Base-by-base conservation (phyloP, 306 rosid species). In the Dalbergia oliveri region DNA sequence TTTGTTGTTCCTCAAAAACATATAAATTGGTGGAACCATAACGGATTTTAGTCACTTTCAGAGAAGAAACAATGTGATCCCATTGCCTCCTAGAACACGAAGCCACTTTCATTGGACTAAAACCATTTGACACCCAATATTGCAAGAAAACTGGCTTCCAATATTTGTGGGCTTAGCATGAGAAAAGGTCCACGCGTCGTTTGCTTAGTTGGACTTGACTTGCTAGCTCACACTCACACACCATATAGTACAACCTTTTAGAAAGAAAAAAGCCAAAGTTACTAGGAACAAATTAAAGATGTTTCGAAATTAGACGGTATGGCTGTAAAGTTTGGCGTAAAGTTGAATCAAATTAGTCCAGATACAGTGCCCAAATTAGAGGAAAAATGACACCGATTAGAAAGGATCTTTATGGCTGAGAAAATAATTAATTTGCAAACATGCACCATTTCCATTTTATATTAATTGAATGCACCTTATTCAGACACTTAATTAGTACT, bases 181-280 rank as follows among this genome's bases (percentile, higher is more conserved):
- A 35, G 51, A 2, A 53, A 72, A 66, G 89, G 94, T 89, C 92
- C 93, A 92, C 97, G 75, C 97, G 95, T 90, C 81, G 65, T 89
- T 26, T 92, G 90, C 90, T 83, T 84, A 79, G 84, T 84, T 88
- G 92, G 88, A 85, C 84, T 82, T 88, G 72, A 57, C 76, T 75
- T 81, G 54, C 76, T 75, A 78, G 54, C 54, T 66, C 75, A 86
- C 82, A n/a, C 79, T 69, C 79, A 60, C 86, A 77, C 73, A 61
- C n/a, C n/a, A 26, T 26, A 9, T 9, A 54, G 23, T 35, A 67
- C 15, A 33, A 43, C 44, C 51, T 73, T 65, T 54, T 50, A 47
- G 61, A 65, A 81, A 66, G 64, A 57, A 50, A 47, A 77, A 79
- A 78, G 58, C 60, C 79, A 56, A 75, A 70, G 71, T 23, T 12